Base-by-base conservation (phyloP, 331 rosid genomes). In the Malus hybrid region DNA sequence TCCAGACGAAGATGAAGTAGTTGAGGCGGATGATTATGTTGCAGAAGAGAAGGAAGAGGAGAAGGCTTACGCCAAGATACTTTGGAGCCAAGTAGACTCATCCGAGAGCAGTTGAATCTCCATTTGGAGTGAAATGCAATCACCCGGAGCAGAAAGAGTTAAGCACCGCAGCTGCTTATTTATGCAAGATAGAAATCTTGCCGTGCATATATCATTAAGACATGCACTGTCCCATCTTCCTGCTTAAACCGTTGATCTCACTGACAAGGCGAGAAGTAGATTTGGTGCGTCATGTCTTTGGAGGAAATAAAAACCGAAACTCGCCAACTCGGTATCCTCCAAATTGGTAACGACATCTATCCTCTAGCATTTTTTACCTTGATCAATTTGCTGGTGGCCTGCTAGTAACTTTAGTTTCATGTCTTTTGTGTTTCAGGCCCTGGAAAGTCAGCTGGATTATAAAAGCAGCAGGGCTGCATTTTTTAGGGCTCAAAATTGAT, bases 41-140 rank as follows among this genome's bases (percentile, higher is more conserved):
- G 80, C 72, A 32, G 81, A 82, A 80, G 96, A 88, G 88, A 85
- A 85, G 90, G 96, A 91, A 73, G 95, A 91, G 74, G 97, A 91
- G 79, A 88, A 86, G 71, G 87, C 81, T 66, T 92, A 92, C 69
- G 93, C 91, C 16, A 77, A 89, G 74, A 75, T 71, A 53, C 88
- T 92, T 58, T 92, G 97, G 93, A 88, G 78, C 78, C 93, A 88
- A 66, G 87, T 91, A 62, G 90, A 87, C 75, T 83, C 82, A 33
- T 85, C 87, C 66, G 81, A 84, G 79, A 82, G 83, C 62, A 60
- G 81, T 50, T 85, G 84, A 84, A 73, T 34, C 39, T 52, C 26
- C 8, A 34, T 22, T 20, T 14, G 68, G 50, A 58, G 42, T 2
- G 33, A 58, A 60, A 73, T 58, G 28, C 28, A 6, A 6, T 18